Base-by-base conservation (phyloP, 192 early-diverging fungal species). In the Coemansia sp. region DNA sequence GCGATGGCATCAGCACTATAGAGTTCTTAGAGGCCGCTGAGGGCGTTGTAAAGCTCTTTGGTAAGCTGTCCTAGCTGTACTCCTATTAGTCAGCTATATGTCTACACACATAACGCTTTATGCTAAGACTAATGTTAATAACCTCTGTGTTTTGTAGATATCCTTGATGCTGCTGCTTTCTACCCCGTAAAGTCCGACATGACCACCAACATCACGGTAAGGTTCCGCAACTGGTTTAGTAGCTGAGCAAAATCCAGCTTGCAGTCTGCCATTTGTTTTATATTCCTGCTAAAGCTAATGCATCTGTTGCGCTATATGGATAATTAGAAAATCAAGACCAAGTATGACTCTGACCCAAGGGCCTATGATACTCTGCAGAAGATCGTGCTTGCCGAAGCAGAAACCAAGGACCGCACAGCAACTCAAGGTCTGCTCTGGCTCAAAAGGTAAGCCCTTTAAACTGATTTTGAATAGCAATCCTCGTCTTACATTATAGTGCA, bases 361-460 rank as follows among this genome's bases (percentile, higher is more conserved):
- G 83, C 74, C 49, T 89, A 85, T 67, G 73, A 81, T 21, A 98
- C 94, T 27, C 87, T 98, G 58, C 85, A 98, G 69, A 86, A 89
- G 57, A 85, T 98, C 54, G 83, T 92, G 32, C 71, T 81, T 8
- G 84, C 78, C 10, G 96, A 98, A 77, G 56, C 81, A 2, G 77
- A 65, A n/a, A 88, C 90, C 64, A 90, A 91, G 79, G 91, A 93
- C 77, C 85, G 88, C 68, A 87, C 85, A 10, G 94, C 94, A 51
- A 92, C 93, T 22, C 92, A 94, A 69, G 93, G 92, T 18, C 84
- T 98, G 28, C 82, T 98, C 60, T 98, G 96, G 96, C 86, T 98
- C 47, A 93, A 89, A 67, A 84, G 94, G 87, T 88, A 84, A 58
- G 81, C 49, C 4, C 21, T 7, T 31, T 31, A 31, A 31, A 31